These are phyloP conservation scores for Viola odorata DNA, from an alignment of 345 rosid genomes.

Conservation along the genomic window DNA sequence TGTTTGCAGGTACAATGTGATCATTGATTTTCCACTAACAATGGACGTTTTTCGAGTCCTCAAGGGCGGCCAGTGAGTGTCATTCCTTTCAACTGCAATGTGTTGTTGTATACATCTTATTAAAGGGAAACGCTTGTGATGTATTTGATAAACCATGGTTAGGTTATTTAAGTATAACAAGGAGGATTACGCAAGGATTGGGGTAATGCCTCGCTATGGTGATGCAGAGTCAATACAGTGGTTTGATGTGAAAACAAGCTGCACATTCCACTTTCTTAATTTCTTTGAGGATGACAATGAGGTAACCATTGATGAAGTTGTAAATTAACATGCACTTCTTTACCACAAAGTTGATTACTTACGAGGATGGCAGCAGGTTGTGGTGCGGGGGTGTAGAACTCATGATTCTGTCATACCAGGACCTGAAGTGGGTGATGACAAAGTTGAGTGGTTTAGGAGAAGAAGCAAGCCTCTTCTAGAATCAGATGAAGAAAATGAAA, in stretches of 20 bases:
- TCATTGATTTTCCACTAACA: background rate
- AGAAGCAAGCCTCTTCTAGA: slow-evolving; percentile 2
- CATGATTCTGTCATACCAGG: slow-evolving; percentile 32
- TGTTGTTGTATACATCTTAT: background rate
- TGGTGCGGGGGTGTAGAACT: slow-evolving; percentile 40
- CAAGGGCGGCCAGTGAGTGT: slow-evolving; percentile 5
- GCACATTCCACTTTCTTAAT: slow-evolving; percentile 36
- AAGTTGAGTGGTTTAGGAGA: slow-evolving; percentile 28
- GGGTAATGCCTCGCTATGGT: slow-evolving; percentile 48
- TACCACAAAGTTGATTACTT: no score
- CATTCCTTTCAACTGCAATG: background rate
- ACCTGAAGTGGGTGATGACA: slow-evolving; percentile 26
- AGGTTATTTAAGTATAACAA: slow-evolving; percentile 30
- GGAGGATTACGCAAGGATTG: slow-evolving; percentile 33
- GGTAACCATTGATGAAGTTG: slow-evolving; percentile 18
- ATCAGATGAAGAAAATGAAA: slow-evolving; percentile 5
- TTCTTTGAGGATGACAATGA: slow-evolving; percentile 39
- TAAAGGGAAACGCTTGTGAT: no score
- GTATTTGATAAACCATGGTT: no score
- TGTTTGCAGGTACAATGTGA: background rate
- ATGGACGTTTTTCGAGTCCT: background rate
- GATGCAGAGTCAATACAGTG: slow-evolving; percentile 31
- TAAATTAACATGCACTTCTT: no score
- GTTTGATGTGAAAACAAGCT: slow-evolving; percentile 33
- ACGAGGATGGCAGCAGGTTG: slow-evolving; percentile 24